Evolutionary conservation across 164 flowering plant species (phyloP).

Genomic region (Dillenia suffruticosa): DNA sequence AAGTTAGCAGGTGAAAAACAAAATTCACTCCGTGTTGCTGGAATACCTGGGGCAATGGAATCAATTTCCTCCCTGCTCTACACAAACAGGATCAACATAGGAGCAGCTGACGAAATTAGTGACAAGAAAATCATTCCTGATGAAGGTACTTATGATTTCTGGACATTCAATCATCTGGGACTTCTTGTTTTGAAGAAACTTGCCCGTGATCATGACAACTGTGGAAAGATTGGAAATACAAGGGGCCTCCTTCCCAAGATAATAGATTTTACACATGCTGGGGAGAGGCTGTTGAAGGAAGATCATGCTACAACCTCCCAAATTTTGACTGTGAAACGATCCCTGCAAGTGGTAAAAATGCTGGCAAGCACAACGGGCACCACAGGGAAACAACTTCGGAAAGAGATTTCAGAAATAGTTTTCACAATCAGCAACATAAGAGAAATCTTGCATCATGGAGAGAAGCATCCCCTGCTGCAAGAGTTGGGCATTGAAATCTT

Average conservation of each 20-base stretch:
- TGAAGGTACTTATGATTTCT: slow-evolving; percentile 47
- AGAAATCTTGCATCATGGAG: slow-evolving; percentile 69
- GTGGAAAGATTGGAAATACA: slow-evolving; percentile 89
- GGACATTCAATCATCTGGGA: slow-evolving; percentile 76
- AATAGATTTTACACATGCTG: slow-evolving; percentile 71
- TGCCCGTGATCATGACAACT: slow-evolving; percentile 79
- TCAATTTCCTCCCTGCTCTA: slow-evolving; percentile 86
- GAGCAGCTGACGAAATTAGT: slow-evolving; percentile 51
- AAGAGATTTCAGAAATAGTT: slow-evolving; percentile 74
- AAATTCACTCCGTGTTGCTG: slow-evolving; percentile 79
- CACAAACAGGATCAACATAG: slow-evolving; percentile 24
- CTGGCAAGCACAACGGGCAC: slow-evolving; percentile 70
- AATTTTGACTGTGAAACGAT: slow-evolving; percentile 53
- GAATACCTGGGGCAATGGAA: slow-evolving; percentile 91
- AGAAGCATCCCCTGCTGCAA: slow-evolving; percentile 54
- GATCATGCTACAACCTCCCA: slow-evolving; percentile 39
- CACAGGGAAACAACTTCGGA: slow-evolving; percentile 69
- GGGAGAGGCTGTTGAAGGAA: slow-evolving; percentile 44
- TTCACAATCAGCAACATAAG: slow-evolving; percentile 89
- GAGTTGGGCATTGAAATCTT: slow-evolving; percentile 66
- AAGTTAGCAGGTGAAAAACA: slow-evolving; percentile 77
- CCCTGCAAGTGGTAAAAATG: slow-evolving; percentile 77
- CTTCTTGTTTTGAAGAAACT: slow-evolving; percentile 79
- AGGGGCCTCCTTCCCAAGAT: slow-evolving; percentile 82
- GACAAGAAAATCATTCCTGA: slow-evolving; percentile 45